A percentile compares a stretch with the other conserved stretches of the same genome.
Evolutionary conservation across 208 protist species (phyloP).

Genomic region (Wallacemonas sp.): DNA sequence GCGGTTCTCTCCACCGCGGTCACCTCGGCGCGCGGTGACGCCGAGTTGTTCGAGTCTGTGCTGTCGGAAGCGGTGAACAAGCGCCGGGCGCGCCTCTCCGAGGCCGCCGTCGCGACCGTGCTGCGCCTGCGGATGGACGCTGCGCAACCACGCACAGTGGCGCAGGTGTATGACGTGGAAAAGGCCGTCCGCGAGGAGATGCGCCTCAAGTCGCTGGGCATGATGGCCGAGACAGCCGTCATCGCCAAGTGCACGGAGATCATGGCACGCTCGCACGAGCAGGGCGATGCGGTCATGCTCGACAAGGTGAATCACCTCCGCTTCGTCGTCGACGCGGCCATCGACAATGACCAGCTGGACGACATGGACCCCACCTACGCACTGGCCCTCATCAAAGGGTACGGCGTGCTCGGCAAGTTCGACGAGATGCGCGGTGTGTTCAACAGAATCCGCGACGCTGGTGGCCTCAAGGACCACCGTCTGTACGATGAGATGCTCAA

Average conservation of each 20-base stretch:
- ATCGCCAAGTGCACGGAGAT: slow-evolving; percentile 81
- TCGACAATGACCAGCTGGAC: slow-evolving; percentile 61
- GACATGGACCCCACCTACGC: slow-evolving; percentile 66
- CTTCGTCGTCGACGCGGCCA: slow-evolving; percentile 55
- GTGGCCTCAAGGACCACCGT: slow-evolving; percentile 60
- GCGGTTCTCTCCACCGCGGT: slow-evolving; percentile 53
- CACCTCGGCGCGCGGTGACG: slow-evolving; percentile 48
- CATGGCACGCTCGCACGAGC: slow-evolving; percentile 44
- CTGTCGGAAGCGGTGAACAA: slow-evolving; percentile 32
- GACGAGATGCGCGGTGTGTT: slow-evolving; percentile 81
- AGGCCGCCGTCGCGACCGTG: slow-evolving; percentile 56
- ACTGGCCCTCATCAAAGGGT: slow-evolving; percentile 78
- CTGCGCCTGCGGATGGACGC: slow-evolving; percentile 34
- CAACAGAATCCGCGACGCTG: slow-evolving; percentile 46
- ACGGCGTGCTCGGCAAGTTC: slow-evolving; percentile 74
- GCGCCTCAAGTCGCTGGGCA: slow-evolving; percentile 41
- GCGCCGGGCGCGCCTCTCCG: slow-evolving; percentile 33
- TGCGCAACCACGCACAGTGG: slow-evolving; percentile 18
- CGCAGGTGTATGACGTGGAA: slow-evolving; percentile 71
- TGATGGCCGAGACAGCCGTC: slow-evolving; percentile 70
- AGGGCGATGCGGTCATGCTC: slow-evolving; percentile 77
- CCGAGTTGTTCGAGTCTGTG: slow-evolving; percentile 30
- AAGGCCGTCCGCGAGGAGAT: slow-evolving; percentile 45
- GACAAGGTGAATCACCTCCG: slow-evolving; percentile 73
- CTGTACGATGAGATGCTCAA: slow-evolving; percentile 90